Evolutionary conservation across 192 early-diverging fungal species (phyloP).

Genomic region (Haplosporangium gracile): DNA sequence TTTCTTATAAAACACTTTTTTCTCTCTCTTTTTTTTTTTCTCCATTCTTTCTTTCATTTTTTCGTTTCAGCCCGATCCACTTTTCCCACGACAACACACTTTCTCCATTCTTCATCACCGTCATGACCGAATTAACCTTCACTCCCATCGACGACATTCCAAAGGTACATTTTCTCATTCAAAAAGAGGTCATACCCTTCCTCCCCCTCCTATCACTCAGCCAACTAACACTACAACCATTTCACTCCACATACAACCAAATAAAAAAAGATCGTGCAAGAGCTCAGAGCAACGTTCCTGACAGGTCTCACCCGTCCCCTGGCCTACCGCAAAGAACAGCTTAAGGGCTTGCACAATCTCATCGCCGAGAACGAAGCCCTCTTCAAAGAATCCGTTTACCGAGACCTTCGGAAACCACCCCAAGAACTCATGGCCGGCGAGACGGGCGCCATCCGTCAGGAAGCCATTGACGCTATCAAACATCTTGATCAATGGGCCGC

Average conservation of each 20-base stretch:
- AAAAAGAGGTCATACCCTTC: neutral
- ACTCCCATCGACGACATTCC: constrained; percentile 33
- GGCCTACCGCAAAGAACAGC: constrained; percentile 69
- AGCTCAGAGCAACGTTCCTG: constrained; percentile 51
- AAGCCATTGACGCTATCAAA: constrained; percentile 62
- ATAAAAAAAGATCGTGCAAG: constrained; percentile 40
- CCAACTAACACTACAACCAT: neutral
- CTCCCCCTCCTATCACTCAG: too few species aligned
- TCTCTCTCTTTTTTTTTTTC: too few species aligned
- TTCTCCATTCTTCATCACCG: neutral
- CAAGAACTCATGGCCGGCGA: constrained; percentile 70
- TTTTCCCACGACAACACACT: neutral
- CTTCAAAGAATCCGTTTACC: constrained; percentile 65
- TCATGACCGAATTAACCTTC: constrained; percentile 21
- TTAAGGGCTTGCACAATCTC: constrained; percentile 70
- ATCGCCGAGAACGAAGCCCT: constrained; percentile 70
- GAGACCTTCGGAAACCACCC: constrained; percentile 71
- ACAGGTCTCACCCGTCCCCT: constrained; percentile 60
- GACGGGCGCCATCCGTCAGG: constrained; percentile 62
- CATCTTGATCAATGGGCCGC: constrained; percentile 72
- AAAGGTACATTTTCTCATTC: neutral
- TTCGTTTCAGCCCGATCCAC: neutral
- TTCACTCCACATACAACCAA: neutral
- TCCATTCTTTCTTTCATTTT: neutral
- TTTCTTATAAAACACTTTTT: neutral